Percentiles rank a stretch among this genome's conserved stretches.
These are phyloP conservation scores for Amylocystis lapponica DNA, from an alignment of 768 basidiomycete species.

Conservation along the genomic window DNA sequence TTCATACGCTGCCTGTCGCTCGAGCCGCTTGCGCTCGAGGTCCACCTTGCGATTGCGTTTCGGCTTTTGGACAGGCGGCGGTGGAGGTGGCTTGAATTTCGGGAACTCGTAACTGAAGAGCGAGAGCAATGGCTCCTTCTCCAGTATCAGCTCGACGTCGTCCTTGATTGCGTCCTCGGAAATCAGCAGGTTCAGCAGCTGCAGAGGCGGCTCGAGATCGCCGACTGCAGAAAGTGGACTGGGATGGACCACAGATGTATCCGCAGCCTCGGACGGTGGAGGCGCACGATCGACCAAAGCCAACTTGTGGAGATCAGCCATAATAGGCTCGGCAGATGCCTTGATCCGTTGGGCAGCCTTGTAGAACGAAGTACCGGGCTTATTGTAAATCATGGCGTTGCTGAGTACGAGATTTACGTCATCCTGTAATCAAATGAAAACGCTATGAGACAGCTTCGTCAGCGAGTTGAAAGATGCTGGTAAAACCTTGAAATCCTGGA, in stretches of 20 bases:
- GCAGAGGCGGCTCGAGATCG: constrained; percentile 68
- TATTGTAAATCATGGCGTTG: constrained; percentile 88
- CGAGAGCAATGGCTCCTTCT: constrained; percentile 54
- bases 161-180: constrained; percentile 48
- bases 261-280: not conserved
- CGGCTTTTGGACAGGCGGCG: constrained; percentile 32
- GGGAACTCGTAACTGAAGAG: constrained; percentile 67
- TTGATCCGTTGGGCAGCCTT: constrained; percentile 65
- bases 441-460: not conserved
- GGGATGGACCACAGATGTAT: too few species aligned
- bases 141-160: constrained; percentile 48
- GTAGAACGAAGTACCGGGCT: constrained; percentile 62
- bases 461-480: constrained; percentile 13
- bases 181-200: constrained; percentile 49
- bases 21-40: constrained; percentile 20
- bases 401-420: constrained; percentile 81
- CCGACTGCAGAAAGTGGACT: constrained; percentile 37
- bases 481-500: constrained; percentile 73
- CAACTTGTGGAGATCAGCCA: constrained; percentile 34
- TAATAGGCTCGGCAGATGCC: constrained; percentile 34
- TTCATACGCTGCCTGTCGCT: too few species aligned
- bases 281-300: too few species aligned
- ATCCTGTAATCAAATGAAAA: constrained; percentile 35
- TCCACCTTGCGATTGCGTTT: constrained; percentile 24
- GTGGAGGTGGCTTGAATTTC: constrained; percentile 52